Base-by-base conservation (phyloP, 768 basidiomycete genomes). In the Lentinus tigrinus region DNA sequence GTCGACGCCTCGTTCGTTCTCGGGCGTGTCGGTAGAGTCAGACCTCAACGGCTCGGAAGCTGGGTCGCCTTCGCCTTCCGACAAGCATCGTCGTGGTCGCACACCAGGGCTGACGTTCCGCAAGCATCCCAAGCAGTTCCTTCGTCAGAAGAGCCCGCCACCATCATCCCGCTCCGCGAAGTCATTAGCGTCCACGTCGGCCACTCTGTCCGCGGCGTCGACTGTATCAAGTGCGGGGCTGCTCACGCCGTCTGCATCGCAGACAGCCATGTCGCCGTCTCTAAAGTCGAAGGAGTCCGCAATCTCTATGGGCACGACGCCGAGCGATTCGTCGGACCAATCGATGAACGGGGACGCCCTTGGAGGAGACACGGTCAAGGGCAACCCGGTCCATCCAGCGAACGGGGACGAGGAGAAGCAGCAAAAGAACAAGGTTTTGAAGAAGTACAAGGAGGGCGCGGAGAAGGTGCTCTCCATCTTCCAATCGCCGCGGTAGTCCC, bases 401-500 rank as follows among this genome's bases (percentile, higher is more conserved):
- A 78, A 80, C 24, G 57, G 51, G 19, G 50, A 81, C 56, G 75
- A 78, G n/a, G 81, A 85, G 66, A 86, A 83, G 69, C 60, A 61
- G 51, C 76, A 76, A 60, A 87, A 81, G 82, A 85, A 72, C 67
- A 90, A 83, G 77, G 92, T 88, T 73, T 71, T 91, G 72, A 89
- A 87, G 79, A 91, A 87, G 75, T 90, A 91, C 77, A 93, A 92
- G 75, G 87, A 91, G 68, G 88, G 87, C 60, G 90, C 91, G 3
- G 91, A 92, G 77, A 93, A 93, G 63, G 81, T 93, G 54, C 79
- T 93, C 57, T 90, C 90, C 31, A 76, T 93, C 62, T 93, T 93
- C 72, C 87, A 87, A 42, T 83, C 88, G 26, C 87, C 88, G 59
- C 87, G 73, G 59, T 71, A 61, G 68, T 57, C 63, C 27, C 31